phyloP scores from a whole-genome alignment of 108 stramenopile species.

The Pseudonitzschia delicatissima region DNA sequence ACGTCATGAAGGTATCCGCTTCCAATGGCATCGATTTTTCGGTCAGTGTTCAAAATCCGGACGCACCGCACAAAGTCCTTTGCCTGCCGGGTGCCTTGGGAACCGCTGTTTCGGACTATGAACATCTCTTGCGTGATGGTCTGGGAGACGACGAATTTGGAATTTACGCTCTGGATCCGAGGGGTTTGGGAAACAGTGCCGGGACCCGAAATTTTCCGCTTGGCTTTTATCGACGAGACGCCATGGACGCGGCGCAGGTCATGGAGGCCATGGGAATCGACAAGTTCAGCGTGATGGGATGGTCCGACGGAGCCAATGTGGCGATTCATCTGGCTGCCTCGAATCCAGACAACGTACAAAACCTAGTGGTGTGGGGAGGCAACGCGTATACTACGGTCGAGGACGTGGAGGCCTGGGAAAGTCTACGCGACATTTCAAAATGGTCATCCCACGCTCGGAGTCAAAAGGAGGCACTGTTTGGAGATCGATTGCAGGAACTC shows the following conservation, averaged over 20 bases:
- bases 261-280: conserved; percentile 19
- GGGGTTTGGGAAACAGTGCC: conserved; percentile 14
- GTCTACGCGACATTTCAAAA: conserved; percentile 11
- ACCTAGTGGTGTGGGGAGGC: conserved; percentile 29
- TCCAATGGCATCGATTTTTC: conserved; percentile 3
- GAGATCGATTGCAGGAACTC: conserved; percentile 15
- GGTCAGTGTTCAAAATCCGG: background rate
- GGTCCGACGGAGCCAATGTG: conserved; percentile 31
- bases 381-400: conserved; percentile 24
- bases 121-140: conserved; percentile 1
- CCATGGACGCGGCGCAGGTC: conserved; percentile 28
- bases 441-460: conserved; percentile 20
- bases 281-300: conserved; percentile 20
- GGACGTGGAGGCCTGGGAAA: conserved; percentile 26
- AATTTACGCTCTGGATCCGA: conserved; percentile 23
- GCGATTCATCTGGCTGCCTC: conserved; percentile 29
- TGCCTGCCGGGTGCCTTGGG: conserved; percentile 32
- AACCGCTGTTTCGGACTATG: conserved; percentile 27
- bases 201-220: conserved; percentile 19
- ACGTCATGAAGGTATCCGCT: background rate
- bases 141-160: conserved; percentile 8
- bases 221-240: conserved; percentile 27
- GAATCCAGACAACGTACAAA: background rate
- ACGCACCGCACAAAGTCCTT: background rate
- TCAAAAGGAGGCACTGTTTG: conserved; percentile 12